phyloP scores from a whole-genome alignment of 2,329 filamentous ascomycete genomes.

The Clarireedia hainanense region DNA sequence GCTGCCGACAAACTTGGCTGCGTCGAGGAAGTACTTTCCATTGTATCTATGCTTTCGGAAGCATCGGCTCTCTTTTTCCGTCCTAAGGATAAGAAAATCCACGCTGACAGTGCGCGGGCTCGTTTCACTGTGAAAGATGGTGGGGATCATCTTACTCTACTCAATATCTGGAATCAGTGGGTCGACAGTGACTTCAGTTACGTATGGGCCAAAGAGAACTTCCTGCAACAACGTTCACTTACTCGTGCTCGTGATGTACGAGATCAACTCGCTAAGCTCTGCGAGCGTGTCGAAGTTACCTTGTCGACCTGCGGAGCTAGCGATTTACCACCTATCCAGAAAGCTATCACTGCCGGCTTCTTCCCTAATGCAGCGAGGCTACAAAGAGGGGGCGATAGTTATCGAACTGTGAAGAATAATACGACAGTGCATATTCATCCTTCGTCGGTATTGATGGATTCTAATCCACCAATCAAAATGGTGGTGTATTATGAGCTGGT shows the following conservation, averaged over 20 bases:
- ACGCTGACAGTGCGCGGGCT: conserved; percentile 82
- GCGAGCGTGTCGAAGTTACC: conserved; percentile 83
- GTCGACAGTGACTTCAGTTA: conserved; percentile 83
- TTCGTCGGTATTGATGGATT: conserved; percentile 69
- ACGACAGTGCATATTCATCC: conserved; percentile 90
- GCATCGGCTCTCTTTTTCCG: conserved; percentile 85
- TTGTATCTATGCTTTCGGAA: conserved; percentile 92
- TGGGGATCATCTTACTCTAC: conserved; percentile 78
- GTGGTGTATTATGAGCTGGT: conserved; percentile 82
- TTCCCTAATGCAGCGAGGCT: conserved; percentile 87
- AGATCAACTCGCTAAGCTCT: conserved; percentile 85
- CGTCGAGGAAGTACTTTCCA: conserved; percentile 83
- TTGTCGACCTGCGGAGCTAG: conserved; percentile 59
- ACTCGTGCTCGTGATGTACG: conserved; percentile 84
- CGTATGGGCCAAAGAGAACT: conserved; percentile 88
- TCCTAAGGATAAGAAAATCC: conserved; percentile 94
- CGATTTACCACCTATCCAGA: conserved; percentile 74
- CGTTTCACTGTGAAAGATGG: conserved; percentile 87
- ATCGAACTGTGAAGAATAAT: conserved; percentile 86
- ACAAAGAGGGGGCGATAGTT: conserved; percentile 76
- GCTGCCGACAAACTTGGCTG: conserved; percentile 87
- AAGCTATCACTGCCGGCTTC: conserved; percentile 84
- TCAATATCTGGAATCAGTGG: conserved; percentile 96
- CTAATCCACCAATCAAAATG: conserved; percentile 70
- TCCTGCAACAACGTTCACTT: conserved; percentile 82